Evolutionary conservation across 192 early-diverging fungal species (phyloP).

Genomic region (Coemansia sp.): DNA sequence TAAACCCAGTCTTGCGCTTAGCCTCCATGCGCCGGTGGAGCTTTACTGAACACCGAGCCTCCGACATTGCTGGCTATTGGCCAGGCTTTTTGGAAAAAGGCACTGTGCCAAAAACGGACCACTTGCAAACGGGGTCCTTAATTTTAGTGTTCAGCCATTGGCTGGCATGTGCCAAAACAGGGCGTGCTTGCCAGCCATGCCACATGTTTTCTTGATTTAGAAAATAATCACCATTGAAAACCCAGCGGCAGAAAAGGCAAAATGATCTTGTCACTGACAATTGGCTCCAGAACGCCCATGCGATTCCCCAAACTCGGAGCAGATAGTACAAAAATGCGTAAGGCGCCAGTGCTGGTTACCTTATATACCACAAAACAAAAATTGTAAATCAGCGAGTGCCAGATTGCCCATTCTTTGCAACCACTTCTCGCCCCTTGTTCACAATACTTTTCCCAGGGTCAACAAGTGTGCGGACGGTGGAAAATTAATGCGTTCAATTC

Average conservation of each 20-base stretch:
- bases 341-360: neutral
- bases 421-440: neutral
- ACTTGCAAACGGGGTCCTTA: neutral
- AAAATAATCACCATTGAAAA: neutral
- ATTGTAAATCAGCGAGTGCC: neutral
- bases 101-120: neutral
- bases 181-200: neutral
- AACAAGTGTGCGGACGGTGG: neutral
- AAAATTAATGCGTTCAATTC: neutral
- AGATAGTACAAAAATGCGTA: neutral
- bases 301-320: neutral
- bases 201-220: conserved; percentile 1
- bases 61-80: neutral
- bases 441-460: neutral
- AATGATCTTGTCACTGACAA: neutral
- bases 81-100: neutral
- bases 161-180: neutral
- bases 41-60: neutral
- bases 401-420: neutral
- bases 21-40: neutral
- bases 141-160: neutral
- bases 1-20: neutral
- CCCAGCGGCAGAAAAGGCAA: conserved; percentile 1
- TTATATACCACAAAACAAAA: neutral
- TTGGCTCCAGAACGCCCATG: neutral